These are phyloP conservation scores for Neurospora tetraspora DNA, from an alignment of 495 filamentous ascomycete species.

Conservation along the genomic window DNA sequence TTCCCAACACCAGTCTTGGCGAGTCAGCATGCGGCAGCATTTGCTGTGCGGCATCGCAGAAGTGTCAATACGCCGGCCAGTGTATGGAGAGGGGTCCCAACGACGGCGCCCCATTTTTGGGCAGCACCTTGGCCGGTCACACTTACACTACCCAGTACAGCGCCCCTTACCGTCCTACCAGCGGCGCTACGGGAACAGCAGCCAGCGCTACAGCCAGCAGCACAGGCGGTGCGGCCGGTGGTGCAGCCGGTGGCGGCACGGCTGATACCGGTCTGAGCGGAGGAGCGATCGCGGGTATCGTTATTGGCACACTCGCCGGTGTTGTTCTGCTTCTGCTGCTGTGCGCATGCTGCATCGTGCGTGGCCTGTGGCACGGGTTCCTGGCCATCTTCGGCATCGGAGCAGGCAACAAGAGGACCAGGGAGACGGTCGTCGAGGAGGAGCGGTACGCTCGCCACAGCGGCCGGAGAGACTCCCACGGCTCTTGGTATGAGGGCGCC, in stretches of 20 bases:
- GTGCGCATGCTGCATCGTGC: constrained; percentile 65
- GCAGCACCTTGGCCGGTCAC: constrained; percentile 21
- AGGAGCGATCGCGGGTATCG: constrained; percentile 91
- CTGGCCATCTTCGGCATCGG: constrained; percentile 58
- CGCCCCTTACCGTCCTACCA: constrained; percentile 63
- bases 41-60: constrained; percentile 66
- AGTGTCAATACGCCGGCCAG: constrained; percentile 44
- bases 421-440: constrained; percentile 53
- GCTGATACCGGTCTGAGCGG: constrained; percentile 53
- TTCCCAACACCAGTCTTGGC: constrained; percentile 37
- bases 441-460: constrained; percentile 51
- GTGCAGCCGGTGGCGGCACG: constrained; percentile 17
- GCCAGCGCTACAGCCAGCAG: constrained; percentile 35
- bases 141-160: constrained; percentile 39
- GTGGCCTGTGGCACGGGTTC: constrained; percentile 51
- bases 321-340: constrained; percentile 61
- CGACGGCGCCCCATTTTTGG: constrained; percentile 17
- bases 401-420: constrained; percentile 31
- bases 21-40: constrained; percentile 59
- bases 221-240: constrained; percentile 32
- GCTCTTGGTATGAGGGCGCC: constrained; percentile 53
- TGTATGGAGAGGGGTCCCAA: constrained; percentile 26
- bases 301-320: constrained; percentile 76
- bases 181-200: constrained; percentile 32
- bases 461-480: constrained; percentile 30